Base-by-base conservation (phyloP, 1,284 basidiomycete species). In the Heterobasidion parviporum region DNA sequence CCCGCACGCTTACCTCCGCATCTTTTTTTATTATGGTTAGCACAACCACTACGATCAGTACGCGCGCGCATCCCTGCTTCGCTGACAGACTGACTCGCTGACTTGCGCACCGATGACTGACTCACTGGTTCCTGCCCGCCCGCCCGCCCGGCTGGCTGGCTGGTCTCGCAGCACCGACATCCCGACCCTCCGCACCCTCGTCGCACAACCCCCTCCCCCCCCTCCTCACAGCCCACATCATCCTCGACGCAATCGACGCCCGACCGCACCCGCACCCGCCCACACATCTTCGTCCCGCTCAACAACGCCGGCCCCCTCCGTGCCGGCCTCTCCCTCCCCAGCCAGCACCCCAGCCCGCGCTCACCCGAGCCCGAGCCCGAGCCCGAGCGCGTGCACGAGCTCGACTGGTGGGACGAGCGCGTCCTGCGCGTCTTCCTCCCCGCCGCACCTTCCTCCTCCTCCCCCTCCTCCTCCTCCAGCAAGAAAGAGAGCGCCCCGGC, bases 11-110 rank as follows among this genome's bases (percentile, higher is more conserved):
- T 12, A 44, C 3, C 1, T 7, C 3, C 16, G 6, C 41, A 3
- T 44, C 16, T n/a, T n/a, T n/a, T n/a, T n/a, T n/a, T n/a, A n/a
- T n/a, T n/a, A n/a, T n/a, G n/a, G n/a, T 20, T 58, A 79, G 79
- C 85, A 88, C 64, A 82, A 87, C 62, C 85, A 87, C 66, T 87
- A 87, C 60, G 85, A 87, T 67, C 86, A 83, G 80, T 82, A 60
- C 58, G 76, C 64, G 44, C 16, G n/a, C n/a, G n/a, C n/a, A n/a
- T n/a, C n/a, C n/a, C n/a, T n/a, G n/a, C n/a, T n/a, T n/a, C n/a
- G n/a, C n/a, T n/a, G n/a, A n/a, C n/a, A n/a, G n/a, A n/a, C n/a
- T n/a, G n/a, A n/a, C n/a, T n/a, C n/a, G n/a, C n/a, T n/a, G n/a
- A n/a, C n/a, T n/a, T n/a, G n/a, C n/a, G n/a, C n/a, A n/a, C n/a